These are phyloP conservation scores for Oryza glumipatula DNA, from an alignment of 176 grass and related monocot species.

Conservation along the genomic window DNA sequence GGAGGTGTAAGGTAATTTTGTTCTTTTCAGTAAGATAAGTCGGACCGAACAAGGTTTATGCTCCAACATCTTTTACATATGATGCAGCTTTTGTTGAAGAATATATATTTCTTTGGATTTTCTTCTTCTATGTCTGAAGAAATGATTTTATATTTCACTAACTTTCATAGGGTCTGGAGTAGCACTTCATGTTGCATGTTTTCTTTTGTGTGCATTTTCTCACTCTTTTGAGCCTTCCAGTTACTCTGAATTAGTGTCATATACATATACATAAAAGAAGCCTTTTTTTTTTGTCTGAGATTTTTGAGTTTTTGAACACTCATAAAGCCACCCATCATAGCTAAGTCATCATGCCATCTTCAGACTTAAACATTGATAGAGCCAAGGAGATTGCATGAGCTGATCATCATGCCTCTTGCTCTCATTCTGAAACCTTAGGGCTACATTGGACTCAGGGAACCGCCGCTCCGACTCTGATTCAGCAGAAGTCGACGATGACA, in stretches of 20 bases:
- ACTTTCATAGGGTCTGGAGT: not conserved
- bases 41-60: slow-evolving; percentile 17
- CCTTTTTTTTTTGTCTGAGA: slow-evolving; percentile 10
- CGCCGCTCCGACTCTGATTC: slow-evolving; percentile 41
- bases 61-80: slow-evolving; percentile 18
- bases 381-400: slow-evolving; percentile 65
- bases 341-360: slow-evolving; percentile 58
- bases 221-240: slow-evolving; percentile 8
- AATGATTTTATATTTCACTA: not conserved
- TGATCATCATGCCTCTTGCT: slow-evolving; percentile 62
- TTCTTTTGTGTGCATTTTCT: not conserved
- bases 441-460: slow-evolving; percentile 37
- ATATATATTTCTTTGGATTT: slow-evolving; percentile 17
- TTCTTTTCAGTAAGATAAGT: slow-evolving; percentile 12
- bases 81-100: not conserved
- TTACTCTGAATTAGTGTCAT: slow-evolving; percentile 32
- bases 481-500: slow-evolving; percentile 53
- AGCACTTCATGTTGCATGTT: not conserved
- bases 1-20: slow-evolving; percentile 25
- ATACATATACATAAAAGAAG: slow-evolving; percentile 43
- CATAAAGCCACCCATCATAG: slow-evolving; percentile 18
- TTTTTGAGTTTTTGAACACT: slow-evolving; percentile 12
- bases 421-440: slow-evolving; percentile 58
- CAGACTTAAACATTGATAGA: slow-evolving; percentile 67
- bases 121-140: not conserved